Evolutionary conservation across 305 asterid species (phyloP).

Genomic region (Solanum hybrid): DNA sequence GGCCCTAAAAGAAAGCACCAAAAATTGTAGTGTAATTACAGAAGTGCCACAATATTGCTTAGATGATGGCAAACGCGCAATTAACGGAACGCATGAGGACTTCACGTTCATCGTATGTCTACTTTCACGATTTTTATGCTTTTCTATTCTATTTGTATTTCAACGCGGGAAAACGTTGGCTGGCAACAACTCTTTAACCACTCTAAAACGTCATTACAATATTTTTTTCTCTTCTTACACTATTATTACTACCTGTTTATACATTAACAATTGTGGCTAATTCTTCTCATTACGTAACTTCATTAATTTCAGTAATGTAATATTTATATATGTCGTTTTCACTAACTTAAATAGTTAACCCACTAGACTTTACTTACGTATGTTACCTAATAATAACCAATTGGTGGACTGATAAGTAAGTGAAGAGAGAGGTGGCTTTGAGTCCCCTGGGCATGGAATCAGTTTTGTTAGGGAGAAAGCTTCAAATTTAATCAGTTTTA

Average conservation of each 20-base stretch:
- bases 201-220: background rate
- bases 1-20: background rate
- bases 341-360: background rate
- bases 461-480: too few relatives aligned
- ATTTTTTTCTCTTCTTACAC: background rate
- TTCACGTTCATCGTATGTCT: background rate
- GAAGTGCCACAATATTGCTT: background rate
- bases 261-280: background rate
- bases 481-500: too few relatives aligned
- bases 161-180: background rate
- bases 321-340: background rate
- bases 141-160: background rate
- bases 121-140: background rate
- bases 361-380: background rate
- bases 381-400: background rate
- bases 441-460: too few relatives aligned
- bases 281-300: background rate
- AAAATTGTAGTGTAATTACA: background rate
- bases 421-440: too few relatives aligned
- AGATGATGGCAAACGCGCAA: background rate
- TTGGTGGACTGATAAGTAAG: background rate
- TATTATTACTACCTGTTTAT: background rate
- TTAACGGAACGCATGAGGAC: constrained; percentile 6
- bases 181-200: constrained; percentile 6
- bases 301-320: background rate